These are phyloP conservation scores for Phytophthora melonis DNA, from an alignment of 352 stramenopile genomes.

Conservation along the genomic window DNA sequence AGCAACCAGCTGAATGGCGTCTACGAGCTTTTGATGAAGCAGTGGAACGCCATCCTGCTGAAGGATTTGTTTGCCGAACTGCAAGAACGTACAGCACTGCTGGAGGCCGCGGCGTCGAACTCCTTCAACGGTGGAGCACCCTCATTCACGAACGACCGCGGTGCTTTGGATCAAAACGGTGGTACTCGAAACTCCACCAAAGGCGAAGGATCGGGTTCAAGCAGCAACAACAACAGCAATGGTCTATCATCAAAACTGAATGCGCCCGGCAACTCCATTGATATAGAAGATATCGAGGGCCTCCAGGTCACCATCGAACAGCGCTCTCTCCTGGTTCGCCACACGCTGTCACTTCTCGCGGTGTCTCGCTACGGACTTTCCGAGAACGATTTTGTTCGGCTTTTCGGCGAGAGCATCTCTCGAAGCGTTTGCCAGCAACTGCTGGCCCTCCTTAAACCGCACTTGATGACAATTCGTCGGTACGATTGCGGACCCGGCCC, in stretches of 20 bases:
- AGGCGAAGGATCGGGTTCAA: constrained; percentile 9
- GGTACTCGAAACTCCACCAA: constrained; percentile 12
- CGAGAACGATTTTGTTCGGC: constrained; percentile 62
- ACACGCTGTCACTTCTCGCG: constrained; percentile 75
- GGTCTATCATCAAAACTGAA: constrained; percentile 10
- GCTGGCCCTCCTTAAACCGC: constrained; percentile 58
- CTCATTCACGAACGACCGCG: constrained; percentile 9
- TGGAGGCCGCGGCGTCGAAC: constrained; percentile 10
- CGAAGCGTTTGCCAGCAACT: constrained; percentile 52
- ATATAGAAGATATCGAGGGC: constrained; percentile 58
- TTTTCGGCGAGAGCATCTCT: constrained; percentile 66
- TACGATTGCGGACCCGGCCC: constrained; percentile 52
- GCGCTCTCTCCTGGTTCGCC: constrained; percentile 71
- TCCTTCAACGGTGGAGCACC: background rate
- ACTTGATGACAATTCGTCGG: constrained; percentile 78
- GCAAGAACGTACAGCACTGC: constrained; percentile 35
- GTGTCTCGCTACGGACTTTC: constrained; percentile 79
- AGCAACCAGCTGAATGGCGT: constrained; percentile 57
- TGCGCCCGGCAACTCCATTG: background rate
- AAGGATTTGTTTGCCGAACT: constrained; percentile 59
- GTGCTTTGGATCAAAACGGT: background rate
- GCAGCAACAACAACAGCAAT: constrained; percentile 9
- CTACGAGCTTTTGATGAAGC: constrained; percentile 76
- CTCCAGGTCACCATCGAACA: constrained; percentile 70
- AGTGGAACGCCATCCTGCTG: constrained; percentile 80